Evolutionary conservation across 2,329 filamentous ascomycete species (phyloP), one percentile per base, ranked within the genome.

Genomic region (Penicillium sp.): DNA sequence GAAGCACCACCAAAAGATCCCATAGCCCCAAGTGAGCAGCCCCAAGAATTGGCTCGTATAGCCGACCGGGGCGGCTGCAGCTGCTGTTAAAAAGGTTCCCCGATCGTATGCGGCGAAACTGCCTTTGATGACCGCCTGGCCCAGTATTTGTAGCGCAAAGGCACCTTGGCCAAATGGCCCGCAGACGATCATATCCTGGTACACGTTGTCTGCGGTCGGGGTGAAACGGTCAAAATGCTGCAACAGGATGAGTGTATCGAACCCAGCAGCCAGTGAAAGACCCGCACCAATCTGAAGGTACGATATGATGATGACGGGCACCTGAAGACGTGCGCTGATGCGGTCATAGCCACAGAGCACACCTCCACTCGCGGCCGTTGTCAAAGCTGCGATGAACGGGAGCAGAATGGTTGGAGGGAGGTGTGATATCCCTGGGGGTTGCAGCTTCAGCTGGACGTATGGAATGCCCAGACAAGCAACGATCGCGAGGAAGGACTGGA

Each of bases 1-100:
- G 52, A 77, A 72, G n/a, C 61, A 53, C 69, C 72, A 74, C 74
- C 74, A 77, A 36, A 77, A 74, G 4, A 70, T 68, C 0, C 66
- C 71, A 42, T 71, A 69, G 0, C 74, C 75, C 67, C 72, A 75
- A n/a, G 64, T 59, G 15, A 75, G 42, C 28, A 78, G 47, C 0
- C 72, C 74, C 0, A 64, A 56, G 28, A 77, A 69, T 33, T 72
- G 65, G 34, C 74, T 76, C 4, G 62, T 53, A 18, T 63, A 65
- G 0, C 62, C 69, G 6, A 77, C 59, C 0, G 66, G 57, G 1
- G 18, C 49, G 0, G 70, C 70, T 1, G 73, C 71, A 3, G 64
- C 50, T 1, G 59, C 62, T 0, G 70, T 68, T 5, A 77, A 51
- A 15, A 74, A 66, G 0, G 58, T 60, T 0, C 70, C 69, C 6